Evolutionary conservation across 129 eudicot species (phyloP).

Genomic region (Flaveria robusta): DNA sequence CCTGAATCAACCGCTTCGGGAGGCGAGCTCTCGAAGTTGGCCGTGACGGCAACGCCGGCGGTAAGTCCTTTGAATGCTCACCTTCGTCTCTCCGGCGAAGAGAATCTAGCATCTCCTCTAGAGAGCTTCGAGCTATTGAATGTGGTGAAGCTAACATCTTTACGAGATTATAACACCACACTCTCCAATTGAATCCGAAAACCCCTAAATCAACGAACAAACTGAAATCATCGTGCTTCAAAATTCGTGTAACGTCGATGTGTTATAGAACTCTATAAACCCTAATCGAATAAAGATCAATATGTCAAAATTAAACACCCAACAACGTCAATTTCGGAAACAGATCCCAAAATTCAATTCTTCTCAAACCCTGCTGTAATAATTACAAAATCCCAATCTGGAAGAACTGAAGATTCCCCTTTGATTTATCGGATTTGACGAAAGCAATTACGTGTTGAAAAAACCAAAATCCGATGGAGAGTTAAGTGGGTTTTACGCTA

Average conservation of each 20-base stretch:
- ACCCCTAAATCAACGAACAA: background rate
- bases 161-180: background rate
- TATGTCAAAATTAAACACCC: background rate
- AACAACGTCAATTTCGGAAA: too few relatives aligned
- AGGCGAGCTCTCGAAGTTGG: slow-evolving; percentile 72
- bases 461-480: slow-evolving; percentile 18
- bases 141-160: slow-evolving; percentile 56
- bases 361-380: slow-evolving; percentile 15
- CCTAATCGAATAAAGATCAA: slow-evolving; percentile 29
- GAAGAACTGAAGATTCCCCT: background rate
- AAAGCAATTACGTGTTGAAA: background rate
- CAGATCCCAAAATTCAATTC: background rate
- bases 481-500: slow-evolving; percentile 32
- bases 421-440: slow-evolving; percentile 9
- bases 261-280: slow-evolving; percentile 24
- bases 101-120: slow-evolving; percentile 90
- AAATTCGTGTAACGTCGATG: slow-evolving; percentile 17
- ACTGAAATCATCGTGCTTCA: slow-evolving; percentile 13
- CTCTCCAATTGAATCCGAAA: slow-evolving; percentile 35
- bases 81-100: slow-evolving; percentile 63
- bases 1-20: slow-evolving; percentile 61
- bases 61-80: slow-evolving; percentile 64
- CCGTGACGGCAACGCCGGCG: slow-evolving; percentile 82
- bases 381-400: background rate
- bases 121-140: slow-evolving; percentile 65